These are phyloP conservation scores for Trametes elegans DNA, from an alignment of 768 basidiomycete genomes.

Conservation along the genomic window DNA sequence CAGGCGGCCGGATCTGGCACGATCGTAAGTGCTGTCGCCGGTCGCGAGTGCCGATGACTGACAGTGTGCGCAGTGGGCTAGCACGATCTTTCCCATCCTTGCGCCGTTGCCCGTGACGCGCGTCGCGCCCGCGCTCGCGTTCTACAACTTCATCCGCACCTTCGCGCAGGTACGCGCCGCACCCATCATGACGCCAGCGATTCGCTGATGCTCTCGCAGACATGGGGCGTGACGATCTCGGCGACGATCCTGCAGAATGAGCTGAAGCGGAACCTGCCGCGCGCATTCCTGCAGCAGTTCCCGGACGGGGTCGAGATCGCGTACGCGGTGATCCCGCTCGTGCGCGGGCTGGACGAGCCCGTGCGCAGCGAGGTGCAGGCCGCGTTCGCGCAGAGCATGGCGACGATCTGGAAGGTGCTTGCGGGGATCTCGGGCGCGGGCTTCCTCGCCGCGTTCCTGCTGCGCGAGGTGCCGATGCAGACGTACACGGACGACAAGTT, in stretches of 20 bases:
- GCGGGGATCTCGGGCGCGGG: conserved; percentile 39
- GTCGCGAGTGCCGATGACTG: background rate
- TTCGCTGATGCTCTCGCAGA: conserved; percentile 26
- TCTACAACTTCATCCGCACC: conserved; percentile 30
- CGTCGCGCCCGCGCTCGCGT: conserved; percentile 35
- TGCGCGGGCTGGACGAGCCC: conserved; percentile 35
- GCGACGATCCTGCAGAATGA: conserved; percentile 51
- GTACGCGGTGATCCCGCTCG: conserved; percentile 45
- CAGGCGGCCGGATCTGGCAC: conserved; percentile 18
- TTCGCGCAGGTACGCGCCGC: conserved; percentile 22
- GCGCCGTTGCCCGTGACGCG: conserved; percentile 30
- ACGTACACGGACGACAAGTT: conserved; percentile 18
- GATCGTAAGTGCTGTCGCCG: conserved; percentile 8
- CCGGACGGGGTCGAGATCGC: conserved; percentile 39
- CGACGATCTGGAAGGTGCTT: conserved; percentile 42
- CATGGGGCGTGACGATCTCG: conserved; percentile 53
- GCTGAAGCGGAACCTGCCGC: conserved; percentile 41
- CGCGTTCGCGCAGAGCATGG: conserved; percentile 42
- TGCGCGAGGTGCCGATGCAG: conserved; percentile 30
- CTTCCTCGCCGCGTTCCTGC: conserved; percentile 32
- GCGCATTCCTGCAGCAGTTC: conserved; percentile 33
- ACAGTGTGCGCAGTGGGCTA: conserved; percentile 10
- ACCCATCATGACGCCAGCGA: background rate
- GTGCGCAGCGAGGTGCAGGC: conserved; percentile 34
- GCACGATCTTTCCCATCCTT: conserved; percentile 24